Percentiles rank a stretch among this genome's conserved stretches.
Evolutionary conservation across 2,329 filamentous ascomycete species (phyloP).

Genomic region (Cordyceps farinosa): DNA sequence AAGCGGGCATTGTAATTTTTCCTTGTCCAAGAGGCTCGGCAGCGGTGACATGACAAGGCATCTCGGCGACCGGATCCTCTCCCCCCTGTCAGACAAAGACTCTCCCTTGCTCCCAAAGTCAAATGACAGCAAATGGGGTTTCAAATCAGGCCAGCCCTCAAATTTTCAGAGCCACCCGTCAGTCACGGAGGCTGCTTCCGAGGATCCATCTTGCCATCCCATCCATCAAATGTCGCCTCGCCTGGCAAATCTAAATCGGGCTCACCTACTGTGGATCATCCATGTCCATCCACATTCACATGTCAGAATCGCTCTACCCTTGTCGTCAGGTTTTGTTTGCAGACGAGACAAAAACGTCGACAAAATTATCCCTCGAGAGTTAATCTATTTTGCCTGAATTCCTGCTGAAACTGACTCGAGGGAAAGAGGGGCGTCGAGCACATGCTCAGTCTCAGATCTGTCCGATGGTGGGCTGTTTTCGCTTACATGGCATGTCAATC

Average conservation of each 20-base stretch:
- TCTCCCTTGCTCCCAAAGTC: neutral
- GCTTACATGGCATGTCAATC: neutral
- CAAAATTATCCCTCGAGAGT: neutral
- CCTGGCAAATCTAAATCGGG: constrained; percentile 16
- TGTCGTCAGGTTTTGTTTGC: neutral
- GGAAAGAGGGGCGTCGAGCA: neutral
- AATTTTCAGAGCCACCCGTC: neutral
- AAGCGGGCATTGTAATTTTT: neutral
- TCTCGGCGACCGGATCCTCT: neutral
- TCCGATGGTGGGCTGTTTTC: neutral
- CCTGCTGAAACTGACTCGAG: neutral
- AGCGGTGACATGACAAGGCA: neutral
- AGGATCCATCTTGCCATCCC: neutral
- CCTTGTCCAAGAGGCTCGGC: neutral
- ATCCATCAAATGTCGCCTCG: constrained; percentile 8
- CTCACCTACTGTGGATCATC: constrained; percentile 10
- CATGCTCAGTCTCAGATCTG: neutral
- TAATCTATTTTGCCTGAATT: neutral
- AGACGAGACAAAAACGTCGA: neutral
- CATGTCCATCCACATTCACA: constrained; percentile 14
- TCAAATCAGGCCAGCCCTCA: constrained; percentile 10
- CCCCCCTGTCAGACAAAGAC: neutral
- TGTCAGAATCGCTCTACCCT: neutral
- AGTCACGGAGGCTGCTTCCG: constrained; percentile 10
- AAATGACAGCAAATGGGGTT: neutral